Conservation (phyloP, 1,139 yeast species). For the Diutina ranongensis region DNA sequence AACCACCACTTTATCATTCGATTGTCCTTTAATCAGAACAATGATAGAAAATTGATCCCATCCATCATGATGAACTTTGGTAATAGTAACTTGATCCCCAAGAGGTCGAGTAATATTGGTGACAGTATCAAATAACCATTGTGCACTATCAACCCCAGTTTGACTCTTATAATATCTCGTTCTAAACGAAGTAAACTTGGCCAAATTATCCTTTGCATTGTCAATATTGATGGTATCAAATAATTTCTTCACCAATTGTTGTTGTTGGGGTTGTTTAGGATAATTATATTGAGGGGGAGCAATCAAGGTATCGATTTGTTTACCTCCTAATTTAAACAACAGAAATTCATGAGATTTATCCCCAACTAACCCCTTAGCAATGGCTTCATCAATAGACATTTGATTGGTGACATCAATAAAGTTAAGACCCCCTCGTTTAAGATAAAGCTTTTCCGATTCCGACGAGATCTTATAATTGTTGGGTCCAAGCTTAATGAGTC, state of each 20-base stretch:
- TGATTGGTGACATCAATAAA: constrained; percentile 64
- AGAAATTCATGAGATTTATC: constrained; percentile 7
- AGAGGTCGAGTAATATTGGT: constrained; percentile 18
- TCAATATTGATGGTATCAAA: constrained; percentile 30
- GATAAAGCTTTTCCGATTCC: constrained; percentile 45
- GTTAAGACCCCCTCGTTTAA: constrained; percentile 41
- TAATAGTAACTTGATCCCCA: constrained; percentile 21
- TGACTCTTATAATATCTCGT: constrained; percentile 75
- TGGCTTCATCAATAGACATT: constrained; percentile 23
- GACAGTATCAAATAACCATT: constrained; percentile 53
- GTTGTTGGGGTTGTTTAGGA: constrained; percentile 36
- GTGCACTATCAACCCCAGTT: constrained; percentile 59
- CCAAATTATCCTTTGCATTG: constrained; percentile 41
- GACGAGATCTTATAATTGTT: constrained; percentile 29
- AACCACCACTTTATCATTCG: constrained; percentile 42
- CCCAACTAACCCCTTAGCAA: constrained; percentile 18
- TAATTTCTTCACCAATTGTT: constrained; percentile 28
- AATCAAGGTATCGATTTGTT: constrained; percentile 19
- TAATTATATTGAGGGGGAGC: constrained; percentile 35
- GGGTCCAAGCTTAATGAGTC: constrained; percentile 30
- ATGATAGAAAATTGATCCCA: constrained; percentile 36
- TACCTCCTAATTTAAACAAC: constrained; percentile 18
- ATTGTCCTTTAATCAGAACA: constrained; percentile 29
- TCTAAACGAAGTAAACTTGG: constrained; percentile 55
- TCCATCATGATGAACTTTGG: constrained; percentile 23